A percentile compares a stretch with the other conserved stretches of the same genome.
phyloP scores from a whole-genome alignment of 2,329 filamentous ascomycete genomes.

The Botrytis galanthina region DNA sequence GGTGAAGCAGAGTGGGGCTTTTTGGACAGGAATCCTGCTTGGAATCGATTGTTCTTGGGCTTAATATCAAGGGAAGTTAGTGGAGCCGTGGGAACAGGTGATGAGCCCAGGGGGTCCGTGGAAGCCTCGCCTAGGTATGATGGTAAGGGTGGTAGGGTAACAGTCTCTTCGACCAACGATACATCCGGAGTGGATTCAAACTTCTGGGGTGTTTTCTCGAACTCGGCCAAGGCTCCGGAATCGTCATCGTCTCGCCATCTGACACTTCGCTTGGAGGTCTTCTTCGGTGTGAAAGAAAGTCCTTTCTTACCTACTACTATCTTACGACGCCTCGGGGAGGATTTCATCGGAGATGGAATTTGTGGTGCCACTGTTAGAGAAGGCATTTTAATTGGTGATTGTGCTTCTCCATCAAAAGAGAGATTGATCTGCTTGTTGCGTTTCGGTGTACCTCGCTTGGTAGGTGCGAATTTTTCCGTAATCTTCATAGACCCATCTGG shows the following conservation, averaged over 20 bases:
- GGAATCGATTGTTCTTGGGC: slow-evolving; percentile 74
- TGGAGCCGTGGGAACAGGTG: slow-evolving; percentile 55
- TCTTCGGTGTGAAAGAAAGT: slow-evolving; percentile 79
- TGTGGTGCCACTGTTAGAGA: slow-evolving; percentile 38
- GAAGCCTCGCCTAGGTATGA: slow-evolving; percentile 45
- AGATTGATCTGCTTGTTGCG: slow-evolving; percentile 55
- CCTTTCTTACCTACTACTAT: slow-evolving; percentile 62
- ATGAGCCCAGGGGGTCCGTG: slow-evolving; percentile 45
- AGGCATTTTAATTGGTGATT: slow-evolving; percentile 41
- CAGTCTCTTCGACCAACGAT: slow-evolving; percentile 49
- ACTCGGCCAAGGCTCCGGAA: slow-evolving; percentile 82
- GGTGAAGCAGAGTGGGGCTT: slow-evolving; percentile 56
- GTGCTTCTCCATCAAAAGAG: slow-evolving; percentile 25
- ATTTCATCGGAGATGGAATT: slow-evolving; percentile 66
- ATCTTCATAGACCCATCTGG: slow-evolving; percentile 69
- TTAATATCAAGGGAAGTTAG: slow-evolving; percentile 59
- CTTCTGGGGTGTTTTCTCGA: slow-evolving; percentile 83
- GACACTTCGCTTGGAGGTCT: slow-evolving; percentile 73
- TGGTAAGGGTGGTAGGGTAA: slow-evolving; percentile 50
- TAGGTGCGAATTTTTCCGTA: slow-evolving; percentile 66
- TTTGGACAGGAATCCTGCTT: slow-evolving; percentile 80
- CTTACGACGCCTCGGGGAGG: slow-evolving; percentile 79
- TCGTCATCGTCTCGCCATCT: slow-evolving; percentile 92
- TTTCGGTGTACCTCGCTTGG: slow-evolving; percentile 73
- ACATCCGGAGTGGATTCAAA: slow-evolving; percentile 55